These are phyloP conservation scores for Colletotrichum abscissum DNA, from an alignment of 2,329 filamentous ascomycete genomes.

Conservation along the genomic window DNA sequence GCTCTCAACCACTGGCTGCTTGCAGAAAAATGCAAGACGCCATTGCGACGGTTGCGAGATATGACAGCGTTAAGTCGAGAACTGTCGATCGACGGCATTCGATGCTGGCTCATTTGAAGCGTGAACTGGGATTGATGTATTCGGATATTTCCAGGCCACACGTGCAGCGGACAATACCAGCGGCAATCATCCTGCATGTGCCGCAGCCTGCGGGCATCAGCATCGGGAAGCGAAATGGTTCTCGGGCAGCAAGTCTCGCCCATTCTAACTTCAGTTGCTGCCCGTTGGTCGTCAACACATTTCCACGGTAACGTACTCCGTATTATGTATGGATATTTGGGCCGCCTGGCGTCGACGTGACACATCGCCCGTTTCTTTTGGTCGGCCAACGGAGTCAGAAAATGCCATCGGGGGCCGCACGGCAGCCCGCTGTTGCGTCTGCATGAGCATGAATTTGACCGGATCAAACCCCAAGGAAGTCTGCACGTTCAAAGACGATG, in stretches of 20 bases:
- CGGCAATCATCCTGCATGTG: conserved; percentile 7
- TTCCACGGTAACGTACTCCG: background rate
- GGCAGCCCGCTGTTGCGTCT: background rate
- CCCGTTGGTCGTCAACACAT: background rate
- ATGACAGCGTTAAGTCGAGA: conserved; percentile 4
- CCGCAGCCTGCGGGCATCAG: background rate
- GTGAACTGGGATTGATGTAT: conserved; percentile 17
- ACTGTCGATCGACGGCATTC: background rate
- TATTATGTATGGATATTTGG: background rate
- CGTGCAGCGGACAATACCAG: conserved; percentile 16
- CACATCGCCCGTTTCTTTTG: background rate
- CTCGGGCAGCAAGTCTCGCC: background rate
- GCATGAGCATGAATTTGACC: background rate
- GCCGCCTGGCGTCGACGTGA: background rate
- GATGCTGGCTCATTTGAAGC: conserved; percentile 2
- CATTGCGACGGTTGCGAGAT: background rate
- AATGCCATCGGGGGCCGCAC: background rate
- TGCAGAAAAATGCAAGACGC: too few species aligned
- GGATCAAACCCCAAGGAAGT: background rate
- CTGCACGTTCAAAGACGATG: background rate
- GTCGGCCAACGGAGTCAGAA: background rate
- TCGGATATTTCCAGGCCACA: conserved; percentile 21
- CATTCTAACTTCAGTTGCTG: background rate
- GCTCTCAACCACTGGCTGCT: background rate
- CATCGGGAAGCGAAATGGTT: background rate